Percentiles rank a stretch among this genome's conserved stretches.
Evolutionary conservation across 139 green algal genomes (phyloP).

Genomic region (Chlamydomonas asymmetrica): DNA sequence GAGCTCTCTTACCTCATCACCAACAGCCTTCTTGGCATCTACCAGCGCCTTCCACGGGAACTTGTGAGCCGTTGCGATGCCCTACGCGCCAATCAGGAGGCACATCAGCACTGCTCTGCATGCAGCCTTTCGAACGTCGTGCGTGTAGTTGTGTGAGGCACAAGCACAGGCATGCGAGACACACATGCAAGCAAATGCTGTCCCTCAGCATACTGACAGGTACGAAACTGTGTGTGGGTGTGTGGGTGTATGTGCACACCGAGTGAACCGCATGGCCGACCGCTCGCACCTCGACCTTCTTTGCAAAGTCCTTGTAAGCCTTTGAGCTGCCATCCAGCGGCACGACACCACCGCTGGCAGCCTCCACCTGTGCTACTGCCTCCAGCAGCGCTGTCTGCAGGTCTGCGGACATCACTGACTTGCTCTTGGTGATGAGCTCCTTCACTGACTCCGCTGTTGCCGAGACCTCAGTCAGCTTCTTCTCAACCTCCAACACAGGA

Average conservation of each 20-base stretch:
- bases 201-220: too few relatives aligned
- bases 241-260: neutral
- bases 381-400: conserved; percentile 50
- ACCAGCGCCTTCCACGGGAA: conserved; percentile 36
- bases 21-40: conserved; percentile 20
- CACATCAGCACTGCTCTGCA: neutral
- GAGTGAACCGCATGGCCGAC: conserved; percentile 10
- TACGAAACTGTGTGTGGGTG: neutral
- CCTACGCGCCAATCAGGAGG: conserved; percentile 3
- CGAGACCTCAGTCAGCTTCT: conserved; percentile 36
- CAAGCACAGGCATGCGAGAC: too few relatives aligned
- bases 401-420: conserved; percentile 37
- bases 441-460: conserved; percentile 37
- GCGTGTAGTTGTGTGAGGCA: too few relatives aligned
- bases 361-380: conserved; percentile 46
- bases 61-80: conserved; percentile 9
- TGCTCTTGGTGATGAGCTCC: conserved; percentile 43
- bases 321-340: conserved; percentile 37
- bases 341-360: conserved; percentile 34
- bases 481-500: conserved; percentile 43
- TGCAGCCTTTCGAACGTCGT: too few relatives aligned
- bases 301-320: conserved; percentile 65
- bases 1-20: conserved; percentile 16
- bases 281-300: conserved; percentile 48
- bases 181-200: too few relatives aligned